Evolutionary conservation across 2,329 filamentous ascomycete genomes (phyloP), one percentile per base, ranked within the genome.

Genomic region (Lachnellula occidentalis): DNA sequence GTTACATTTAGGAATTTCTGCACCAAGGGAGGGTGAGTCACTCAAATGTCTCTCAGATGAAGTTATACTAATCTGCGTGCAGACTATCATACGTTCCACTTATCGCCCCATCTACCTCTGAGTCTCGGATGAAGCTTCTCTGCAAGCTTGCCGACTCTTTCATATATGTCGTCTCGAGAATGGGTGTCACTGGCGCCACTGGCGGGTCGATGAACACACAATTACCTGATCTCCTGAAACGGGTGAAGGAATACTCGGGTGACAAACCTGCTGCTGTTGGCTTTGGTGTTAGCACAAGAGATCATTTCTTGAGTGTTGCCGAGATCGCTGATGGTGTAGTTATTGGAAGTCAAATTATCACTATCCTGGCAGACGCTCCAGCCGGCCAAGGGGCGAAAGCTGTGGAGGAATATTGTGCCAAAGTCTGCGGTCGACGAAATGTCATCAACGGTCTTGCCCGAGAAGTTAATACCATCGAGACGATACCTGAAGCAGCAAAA

Each of bases 91-190:
- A 97, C 70, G 88, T 99, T 14, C 94, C 94, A n/a, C 79, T 99
- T 51, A 96, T 99, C 65, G 92, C 94, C 0, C 94, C 94, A 6
- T 85, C 92, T 11, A 97, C 94, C 1, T 96, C 91, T 6, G 91
- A 96, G 65, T 79, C 83, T 61, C 88, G 94, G 67, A 96, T 99
- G 92, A 92, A 89, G 74, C 81, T 96, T 41, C 86, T 99, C 12
- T 99, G 94, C 81, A 85, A 90, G 71, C 92, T 99, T 60, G 94
- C 94, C 68, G 92, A 97, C 74, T 96, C 92, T 3, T 99, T 97
- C 77, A 95, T 99, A 74, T 99, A 99, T 71, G 92, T 99, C 58
- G 94, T 99, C 53, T 97, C 92, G 24, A 82, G 92, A 65, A 95
- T 96, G 87, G 94, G 94, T 65, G 92, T 97, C 54, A 99, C 94